These are phyloP conservation scores for Achlya hypogyna DNA, from an alignment of 352 stramenopile genomes.

Conservation along the genomic window DNA sequence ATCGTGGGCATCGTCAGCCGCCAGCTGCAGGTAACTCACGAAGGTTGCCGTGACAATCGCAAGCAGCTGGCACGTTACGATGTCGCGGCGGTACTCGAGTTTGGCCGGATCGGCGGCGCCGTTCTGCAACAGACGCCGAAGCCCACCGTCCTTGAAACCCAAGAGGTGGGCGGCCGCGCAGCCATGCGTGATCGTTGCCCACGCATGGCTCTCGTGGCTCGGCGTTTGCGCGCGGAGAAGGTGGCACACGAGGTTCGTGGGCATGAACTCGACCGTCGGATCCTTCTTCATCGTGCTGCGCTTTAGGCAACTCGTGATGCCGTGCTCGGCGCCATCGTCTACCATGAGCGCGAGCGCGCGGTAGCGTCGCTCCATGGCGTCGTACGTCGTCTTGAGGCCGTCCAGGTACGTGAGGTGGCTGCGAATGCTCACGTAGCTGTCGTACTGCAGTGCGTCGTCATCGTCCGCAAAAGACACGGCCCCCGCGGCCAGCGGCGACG, in stretches of 20 bases:
- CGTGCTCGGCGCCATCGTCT: conserved; percentile 66
- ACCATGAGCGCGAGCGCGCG: conserved; percentile 50
- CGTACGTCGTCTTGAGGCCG: conserved; percentile 49
- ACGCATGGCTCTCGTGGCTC: conserved; percentile 21
- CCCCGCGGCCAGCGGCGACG: background rate
- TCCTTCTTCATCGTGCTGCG: conserved; percentile 84
- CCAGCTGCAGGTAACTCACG: conserved; percentile 55
- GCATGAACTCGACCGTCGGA: conserved; percentile 75
- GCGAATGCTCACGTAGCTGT: conserved; percentile 46
- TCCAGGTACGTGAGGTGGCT: conserved; percentile 50
- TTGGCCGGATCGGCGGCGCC: conserved; percentile 36
- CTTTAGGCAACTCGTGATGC: conserved; percentile 74
- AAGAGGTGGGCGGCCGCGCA: conserved; percentile 68
- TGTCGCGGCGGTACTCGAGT: conserved; percentile 72
- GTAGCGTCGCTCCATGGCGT: conserved; percentile 62
- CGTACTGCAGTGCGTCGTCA: background rate
- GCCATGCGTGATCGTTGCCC: conserved; percentile 63
- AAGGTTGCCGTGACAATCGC: conserved; percentile 64
- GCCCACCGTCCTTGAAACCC: conserved; percentile 76
- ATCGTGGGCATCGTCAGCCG: conserved; percentile 37
- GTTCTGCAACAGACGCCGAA: conserved; percentile 47
- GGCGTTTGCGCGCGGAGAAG: conserved; percentile 48
- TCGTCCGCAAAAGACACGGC: background rate
- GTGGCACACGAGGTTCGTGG: conserved; percentile 79
- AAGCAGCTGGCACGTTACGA: conserved; percentile 69